Base-by-base conservation (phyloP, 495 filamentous ascomycete genomes). In the Symbiotaphrina buchneri region DNA sequence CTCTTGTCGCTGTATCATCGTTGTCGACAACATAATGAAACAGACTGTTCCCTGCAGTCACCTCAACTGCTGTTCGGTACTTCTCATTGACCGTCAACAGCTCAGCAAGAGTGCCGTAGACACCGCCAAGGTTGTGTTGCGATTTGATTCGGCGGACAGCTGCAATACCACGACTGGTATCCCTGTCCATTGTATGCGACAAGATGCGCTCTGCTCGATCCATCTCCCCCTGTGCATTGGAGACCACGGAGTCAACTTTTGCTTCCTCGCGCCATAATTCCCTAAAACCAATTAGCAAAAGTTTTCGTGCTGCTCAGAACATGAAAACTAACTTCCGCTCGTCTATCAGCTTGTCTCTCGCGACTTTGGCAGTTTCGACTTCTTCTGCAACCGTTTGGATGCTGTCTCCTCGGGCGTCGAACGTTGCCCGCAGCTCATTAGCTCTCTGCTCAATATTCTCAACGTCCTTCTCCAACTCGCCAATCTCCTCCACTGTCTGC, bases 11-110 rank as follows among this genome's bases (percentile, higher is more conserved):
- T 2, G 85, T 94, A 22, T 75, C 67, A 32, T 84, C 84, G 23
- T 73, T 91, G 47, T 99, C 87, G 27, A 93, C 83, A 16, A 99
- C 80, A 41, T 91, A 90, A 51, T 99, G 80, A 52, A 99, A 99
- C 5, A 99, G 56, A 47, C 80, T 90, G 38, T 74, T 73, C 4
- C 87, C 90, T 6, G 83, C 90, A 3, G 82, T 87, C 21, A 87
- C 77, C 47, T 99, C 87, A 10, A 92, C 78, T 3, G 87, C 80
- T 24, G 79, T 74, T 21, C 81, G 70, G 48, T 87, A 95, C 29
- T 65, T 65, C n/a, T 91, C 80, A 30, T 58, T 59, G 23, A 92
- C 82, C 17, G 76, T 68, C 43, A 94, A 64, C 5, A 99, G 66
- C 47, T 99, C 87, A 10, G 84, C 82, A 7, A 99, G 44, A 2